Conservation (phyloP, 1,284 basidiomycete species). For the Puccinia hordei region DNA sequence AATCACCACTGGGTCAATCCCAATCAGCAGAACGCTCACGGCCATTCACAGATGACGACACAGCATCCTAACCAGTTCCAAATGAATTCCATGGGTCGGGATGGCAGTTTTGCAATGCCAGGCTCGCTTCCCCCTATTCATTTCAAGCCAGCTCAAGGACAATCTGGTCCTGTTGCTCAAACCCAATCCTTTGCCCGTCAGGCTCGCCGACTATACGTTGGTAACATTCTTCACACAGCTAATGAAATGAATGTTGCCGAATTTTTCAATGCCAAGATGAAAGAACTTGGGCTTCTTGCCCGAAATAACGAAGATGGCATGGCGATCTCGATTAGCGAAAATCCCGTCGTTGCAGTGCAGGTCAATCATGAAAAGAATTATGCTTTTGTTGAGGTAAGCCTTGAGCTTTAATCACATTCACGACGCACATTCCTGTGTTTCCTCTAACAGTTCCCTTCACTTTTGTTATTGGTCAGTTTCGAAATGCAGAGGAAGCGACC, state of each 20-base stretch:
- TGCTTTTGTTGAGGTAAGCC: slow-evolving; percentile 85
- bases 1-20: slow-evolving; percentile 67
- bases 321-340: slow-evolving; percentile 58
- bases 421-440: background rate
- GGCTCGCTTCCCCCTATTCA: slow-evolving; percentile 56
- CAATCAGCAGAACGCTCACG: slow-evolving; percentile 62
- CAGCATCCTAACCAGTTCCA: slow-evolving; percentile 72
- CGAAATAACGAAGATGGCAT: slow-evolving; percentile 64
- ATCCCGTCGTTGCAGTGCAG: slow-evolving; percentile 86
- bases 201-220: slow-evolving; percentile 90
- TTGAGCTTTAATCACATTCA: background rate
- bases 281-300: slow-evolving; percentile 71
- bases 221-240: slow-evolving; percentile 87
- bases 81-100: slow-evolving; percentile 52
- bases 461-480: slow-evolving; percentile 69
- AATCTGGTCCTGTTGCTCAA: slow-evolving; percentile 45
- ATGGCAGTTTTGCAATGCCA: slow-evolving; percentile 57
- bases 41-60: slow-evolving; percentile 69
- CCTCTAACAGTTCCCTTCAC: background rate
- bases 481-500: slow-evolving; percentile 91
- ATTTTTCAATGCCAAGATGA: slow-evolving; percentile 96
- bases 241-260: slow-evolving; percentile 84
- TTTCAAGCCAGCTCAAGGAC: slow-evolving; percentile 54
- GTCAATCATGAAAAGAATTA: slow-evolving; percentile 98
- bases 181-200: slow-evolving; percentile 68